Percentiles rank a stretch among this genome's conserved stretches.
Evolutionary conservation across 2,329 filamentous ascomycete species (phyloP).

Genomic region (Phyllosticta paracitricarpa): DNA sequence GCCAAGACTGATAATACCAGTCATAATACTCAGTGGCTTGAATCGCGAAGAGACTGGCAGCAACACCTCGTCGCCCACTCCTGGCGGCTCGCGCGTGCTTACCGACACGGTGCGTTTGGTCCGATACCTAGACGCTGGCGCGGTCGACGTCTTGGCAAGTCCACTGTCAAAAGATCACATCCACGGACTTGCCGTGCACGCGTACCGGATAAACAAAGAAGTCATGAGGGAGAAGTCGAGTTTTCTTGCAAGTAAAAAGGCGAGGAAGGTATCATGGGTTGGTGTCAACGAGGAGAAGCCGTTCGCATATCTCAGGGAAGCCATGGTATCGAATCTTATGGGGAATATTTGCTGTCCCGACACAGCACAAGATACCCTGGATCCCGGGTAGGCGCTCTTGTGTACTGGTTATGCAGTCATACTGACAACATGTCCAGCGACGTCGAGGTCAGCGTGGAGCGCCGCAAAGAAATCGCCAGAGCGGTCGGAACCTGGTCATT

Average conservation of each 20-base stretch:
- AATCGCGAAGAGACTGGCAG: constrained; percentile 20
- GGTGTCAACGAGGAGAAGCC: constrained; percentile 76
- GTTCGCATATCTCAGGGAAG: constrained; percentile 80
- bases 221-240: constrained; percentile 63
- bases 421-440: constrained; percentile 35
- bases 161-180: constrained; percentile 66
- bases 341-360: constrained; percentile 71
- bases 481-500: constrained; percentile 77
- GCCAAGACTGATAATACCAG: constrained; percentile 31
- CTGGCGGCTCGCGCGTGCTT: constrained; percentile 27
- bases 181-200: constrained; percentile 68
- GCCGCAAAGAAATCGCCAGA: constrained; percentile 54
- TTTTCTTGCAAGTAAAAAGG: constrained; percentile 60
- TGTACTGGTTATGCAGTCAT: constrained; percentile 1
- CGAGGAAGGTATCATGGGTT: constrained; percentile 84
- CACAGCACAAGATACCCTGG: constrained; percentile 52
- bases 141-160: constrained; percentile 73
- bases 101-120: constrained; percentile 48
- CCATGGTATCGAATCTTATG: constrained; percentile 89
- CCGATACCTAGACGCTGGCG: constrained; percentile 74
- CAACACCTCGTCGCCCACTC: constrained; percentile 13
- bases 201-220: constrained; percentile 71
- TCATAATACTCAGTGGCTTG: constrained; percentile 31
- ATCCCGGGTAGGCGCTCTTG: constrained; percentile 43
- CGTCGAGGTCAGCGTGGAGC: constrained; percentile 56